phyloP scores from a whole-genome alignment of 108 stramenopile genomes.

The Parietichytrium sp. region DNA sequence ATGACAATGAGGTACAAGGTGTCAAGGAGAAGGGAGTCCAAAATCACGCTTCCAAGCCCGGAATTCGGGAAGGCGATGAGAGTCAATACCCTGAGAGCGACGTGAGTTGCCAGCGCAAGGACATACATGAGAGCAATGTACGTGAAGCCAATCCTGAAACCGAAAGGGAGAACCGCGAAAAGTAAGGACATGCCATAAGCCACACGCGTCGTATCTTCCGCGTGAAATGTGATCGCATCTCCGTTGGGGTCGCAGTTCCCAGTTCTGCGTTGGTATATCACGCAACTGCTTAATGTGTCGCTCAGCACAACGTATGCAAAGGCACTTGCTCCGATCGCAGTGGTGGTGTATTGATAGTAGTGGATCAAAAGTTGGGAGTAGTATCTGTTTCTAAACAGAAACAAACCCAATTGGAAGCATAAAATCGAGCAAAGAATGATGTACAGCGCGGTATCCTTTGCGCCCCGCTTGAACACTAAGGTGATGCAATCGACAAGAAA shows the following conservation, averaged over 20 bases:
- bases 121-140: not conserved
- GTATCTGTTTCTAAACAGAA: not conserved
- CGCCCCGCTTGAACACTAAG: not conserved
- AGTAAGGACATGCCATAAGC: conserved; percentile 34
- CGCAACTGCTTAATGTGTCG: not conserved
- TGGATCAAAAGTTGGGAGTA: conserved; percentile 20
- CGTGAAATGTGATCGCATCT: not conserved
- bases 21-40: conserved; percentile 12
- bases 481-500: not conserved
- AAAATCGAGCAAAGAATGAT: not conserved
- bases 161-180: not conserved
- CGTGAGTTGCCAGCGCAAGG: not conserved
- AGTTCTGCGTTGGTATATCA: not conserved
- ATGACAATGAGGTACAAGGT: not conserved
- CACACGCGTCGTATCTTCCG: conserved; percentile 4
- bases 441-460: not conserved
- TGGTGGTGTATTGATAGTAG: conserved; percentile 28
- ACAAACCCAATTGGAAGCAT: conserved; percentile 15
- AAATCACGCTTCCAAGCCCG: not conserved
- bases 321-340: not conserved
- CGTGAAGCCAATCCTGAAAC: not conserved
- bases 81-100: not conserved
- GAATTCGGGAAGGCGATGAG: not conserved
- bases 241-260: not conserved
- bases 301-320: conserved; percentile 26